These are phyloP conservation scores for Pseudogymnoascus sp. DNA, from an alignment of 2,329 filamentous ascomycete species.

Conservation along the genomic window DNA sequence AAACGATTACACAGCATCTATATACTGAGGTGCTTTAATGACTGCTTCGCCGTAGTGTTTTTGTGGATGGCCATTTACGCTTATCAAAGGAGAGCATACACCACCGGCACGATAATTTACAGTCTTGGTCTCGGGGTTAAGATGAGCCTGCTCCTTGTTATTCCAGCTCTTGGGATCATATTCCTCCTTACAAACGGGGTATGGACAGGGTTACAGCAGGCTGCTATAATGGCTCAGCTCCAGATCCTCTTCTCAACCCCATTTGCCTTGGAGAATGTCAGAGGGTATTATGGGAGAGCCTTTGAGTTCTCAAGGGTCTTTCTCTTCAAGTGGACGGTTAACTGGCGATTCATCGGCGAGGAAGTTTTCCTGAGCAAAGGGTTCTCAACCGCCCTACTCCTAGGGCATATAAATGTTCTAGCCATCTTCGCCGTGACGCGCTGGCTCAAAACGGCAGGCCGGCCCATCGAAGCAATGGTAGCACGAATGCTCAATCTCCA, in stretches of 20 bases:
- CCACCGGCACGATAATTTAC: slow-evolving; percentile 62
- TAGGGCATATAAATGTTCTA: slow-evolving; percentile 47
- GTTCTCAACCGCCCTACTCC: slow-evolving; percentile 51
- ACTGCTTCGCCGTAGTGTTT: slow-evolving; percentile 78
- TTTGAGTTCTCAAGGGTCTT: slow-evolving; percentile 91
- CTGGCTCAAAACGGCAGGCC: slow-evolving; percentile 52
- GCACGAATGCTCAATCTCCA: slow-evolving; percentile 20
- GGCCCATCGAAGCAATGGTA: slow-evolving; percentile 38
- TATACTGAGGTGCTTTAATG: slow-evolving; percentile 88
- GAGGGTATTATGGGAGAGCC: slow-evolving; percentile 68
- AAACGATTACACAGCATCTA: slow-evolving; percentile 94
- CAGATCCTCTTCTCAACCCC: slow-evolving; percentile 61
- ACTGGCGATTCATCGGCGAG: slow-evolving; percentile 94
- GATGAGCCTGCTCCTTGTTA: slow-evolving; percentile 78
- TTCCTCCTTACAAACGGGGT: slow-evolving; percentile 68
- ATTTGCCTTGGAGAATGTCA: slow-evolving; percentile 57
- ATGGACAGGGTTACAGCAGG: slow-evolving; percentile 55
- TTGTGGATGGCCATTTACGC: slow-evolving; percentile 74
- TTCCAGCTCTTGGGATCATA: slow-evolving; percentile 72
- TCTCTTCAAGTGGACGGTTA: slow-evolving; percentile 97
- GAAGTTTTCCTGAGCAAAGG: slow-evolving; percentile 62
- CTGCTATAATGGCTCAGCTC: slow-evolving; percentile 64
- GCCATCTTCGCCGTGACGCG: slow-evolving; percentile 45
- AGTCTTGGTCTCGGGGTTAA: slow-evolving; percentile 81
- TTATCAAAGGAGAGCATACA: slow-evolving; percentile 69